Evolutionary conservation across 257 asterid genomes (phyloP).

Genomic region (Leptodermis oblonga): DNA sequence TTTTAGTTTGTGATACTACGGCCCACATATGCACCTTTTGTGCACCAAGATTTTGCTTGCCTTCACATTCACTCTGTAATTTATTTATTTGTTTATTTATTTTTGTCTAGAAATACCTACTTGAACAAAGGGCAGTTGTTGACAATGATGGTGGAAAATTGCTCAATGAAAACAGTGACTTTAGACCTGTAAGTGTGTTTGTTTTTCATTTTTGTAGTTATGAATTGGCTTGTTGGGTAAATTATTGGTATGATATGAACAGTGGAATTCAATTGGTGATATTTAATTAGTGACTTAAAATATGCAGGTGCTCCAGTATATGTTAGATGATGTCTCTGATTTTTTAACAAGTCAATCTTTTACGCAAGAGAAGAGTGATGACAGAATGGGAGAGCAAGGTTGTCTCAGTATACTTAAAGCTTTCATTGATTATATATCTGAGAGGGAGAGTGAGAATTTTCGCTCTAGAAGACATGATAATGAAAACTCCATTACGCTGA

Average conservation of each 20-base stretch:
- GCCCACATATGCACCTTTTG: constrained; percentile 1
- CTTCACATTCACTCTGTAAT: neutral
- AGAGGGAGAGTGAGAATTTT: constrained; percentile 76
- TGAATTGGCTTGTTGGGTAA: constrained; percentile 1
- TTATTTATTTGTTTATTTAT: neutral
- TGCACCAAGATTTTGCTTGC: too few species aligned
- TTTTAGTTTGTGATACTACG: neutral
- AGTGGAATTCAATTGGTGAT: neutral
- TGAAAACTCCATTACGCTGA: constrained; percentile 83
- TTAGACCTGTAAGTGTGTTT: constrained; percentile 68
- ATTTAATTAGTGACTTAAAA: neutral
- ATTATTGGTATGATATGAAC: too few species aligned
- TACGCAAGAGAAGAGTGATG: constrained; percentile 31
- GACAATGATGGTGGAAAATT: constrained; percentile 87
- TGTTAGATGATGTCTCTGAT: constrained; percentile 82
- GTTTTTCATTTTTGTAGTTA: constrained; percentile 13
- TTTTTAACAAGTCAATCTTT: constrained; percentile 52
- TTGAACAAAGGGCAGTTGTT: constrained; percentile 86
- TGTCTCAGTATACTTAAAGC: constrained; percentile 56
- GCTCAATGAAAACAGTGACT: constrained; percentile 90
- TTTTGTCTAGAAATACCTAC: constrained; percentile 70
- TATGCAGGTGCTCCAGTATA: constrained; percentile 84
- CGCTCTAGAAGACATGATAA: constrained; percentile 76
- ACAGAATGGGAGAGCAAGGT: constrained; percentile 46
- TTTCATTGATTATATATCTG: constrained; percentile 78